phyloP scores from a whole-genome alignment of 2,329 filamentous ascomycete species.

The Fusarium fujikuroi region DNA sequence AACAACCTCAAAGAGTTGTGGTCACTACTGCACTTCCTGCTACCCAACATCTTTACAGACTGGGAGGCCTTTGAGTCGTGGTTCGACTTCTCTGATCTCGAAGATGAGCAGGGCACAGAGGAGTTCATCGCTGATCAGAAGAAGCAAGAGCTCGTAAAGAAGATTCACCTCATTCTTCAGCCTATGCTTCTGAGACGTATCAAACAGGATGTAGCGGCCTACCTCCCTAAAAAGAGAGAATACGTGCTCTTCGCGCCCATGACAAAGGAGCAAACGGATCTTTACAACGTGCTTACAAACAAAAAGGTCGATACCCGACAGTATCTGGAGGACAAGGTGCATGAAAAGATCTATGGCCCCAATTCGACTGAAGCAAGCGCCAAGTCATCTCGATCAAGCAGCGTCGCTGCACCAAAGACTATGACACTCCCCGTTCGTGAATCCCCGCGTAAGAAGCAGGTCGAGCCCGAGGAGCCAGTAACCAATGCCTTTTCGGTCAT shows the following conservation, averaged over 20 bases:
- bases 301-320: slow-evolving; percentile 71
- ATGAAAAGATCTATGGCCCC: slow-evolving; percentile 64
- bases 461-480: slow-evolving; percentile 27
- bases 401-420: slow-evolving; percentile 38
- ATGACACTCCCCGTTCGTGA: slow-evolving; percentile 51
- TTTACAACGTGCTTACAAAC: slow-evolving; percentile 77
- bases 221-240: slow-evolving; percentile 95
- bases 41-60: slow-evolving; percentile 93
- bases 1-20: slow-evolving; percentile 96
- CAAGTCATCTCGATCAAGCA: slow-evolving; percentile 54
- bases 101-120: slow-evolving; percentile 82
- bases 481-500: slow-evolving; percentile 64
- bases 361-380: slow-evolving; percentile 48
- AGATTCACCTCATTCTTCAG: slow-evolving; percentile 92
- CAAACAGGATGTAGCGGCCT: slow-evolving; percentile 91
- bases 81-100: slow-evolving; percentile 95
- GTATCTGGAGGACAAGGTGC: slow-evolving; percentile 84
- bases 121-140: slow-evolving; percentile 83
- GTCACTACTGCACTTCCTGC: slow-evolving; percentile 92
- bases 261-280: slow-evolving; percentile 87
- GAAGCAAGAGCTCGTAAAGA: slow-evolving; percentile 65
- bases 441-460: slow-evolving; percentile 50
- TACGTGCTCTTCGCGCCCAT: slow-evolving; percentile 96
- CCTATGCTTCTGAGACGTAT: slow-evolving; percentile 88
- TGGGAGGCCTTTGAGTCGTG: slow-evolving; percentile 93